A percentile compares a stretch with the other conserved stretches of the same genome.
These are phyloP conservation scores for Rhytidhysteron rufulum DNA, from an alignment of 2,329 filamentous ascomycete species.

Conservation along the genomic window DNA sequence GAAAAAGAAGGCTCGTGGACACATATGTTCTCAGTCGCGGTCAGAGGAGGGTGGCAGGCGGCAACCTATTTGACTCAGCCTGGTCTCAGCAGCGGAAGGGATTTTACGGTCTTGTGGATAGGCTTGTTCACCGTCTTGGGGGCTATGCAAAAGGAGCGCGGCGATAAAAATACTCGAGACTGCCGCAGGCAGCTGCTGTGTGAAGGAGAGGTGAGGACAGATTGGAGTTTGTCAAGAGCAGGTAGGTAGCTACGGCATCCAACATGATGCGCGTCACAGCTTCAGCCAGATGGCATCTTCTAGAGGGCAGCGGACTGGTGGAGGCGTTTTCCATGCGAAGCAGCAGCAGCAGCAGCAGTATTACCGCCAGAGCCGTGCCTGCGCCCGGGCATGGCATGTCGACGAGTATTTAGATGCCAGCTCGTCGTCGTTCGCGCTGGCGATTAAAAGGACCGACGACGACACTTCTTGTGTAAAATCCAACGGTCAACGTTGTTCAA, in stretches of 20 bases:
- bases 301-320: not conserved
- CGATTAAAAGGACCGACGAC: not conserved
- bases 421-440: not conserved
- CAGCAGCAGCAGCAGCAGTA: too few species aligned
- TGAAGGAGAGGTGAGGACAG: constrained; percentile 1
- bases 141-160: constrained; percentile 2
- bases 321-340: too few species aligned
- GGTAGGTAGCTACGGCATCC: too few species aligned
- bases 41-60: constrained; percentile 1
- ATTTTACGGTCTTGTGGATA: not conserved
- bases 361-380: too few species aligned
- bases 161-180: constrained; percentile 2
- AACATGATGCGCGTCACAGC: not conserved
- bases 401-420: not conserved
- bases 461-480: not conserved
- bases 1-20: not conserved
- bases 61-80: not conserved
- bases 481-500: too few species aligned
- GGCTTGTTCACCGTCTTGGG: constrained; percentile 1
- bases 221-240: not conserved
- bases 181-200: not conserved
- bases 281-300: not conserved
- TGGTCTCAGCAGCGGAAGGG: not conserved
- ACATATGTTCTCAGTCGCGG: not conserved
- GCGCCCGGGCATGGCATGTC: too few species aligned